Base-by-base conservation (phyloP, 495 filamentous ascomycete genomes). In the Penicillium egyptiacum region DNA sequence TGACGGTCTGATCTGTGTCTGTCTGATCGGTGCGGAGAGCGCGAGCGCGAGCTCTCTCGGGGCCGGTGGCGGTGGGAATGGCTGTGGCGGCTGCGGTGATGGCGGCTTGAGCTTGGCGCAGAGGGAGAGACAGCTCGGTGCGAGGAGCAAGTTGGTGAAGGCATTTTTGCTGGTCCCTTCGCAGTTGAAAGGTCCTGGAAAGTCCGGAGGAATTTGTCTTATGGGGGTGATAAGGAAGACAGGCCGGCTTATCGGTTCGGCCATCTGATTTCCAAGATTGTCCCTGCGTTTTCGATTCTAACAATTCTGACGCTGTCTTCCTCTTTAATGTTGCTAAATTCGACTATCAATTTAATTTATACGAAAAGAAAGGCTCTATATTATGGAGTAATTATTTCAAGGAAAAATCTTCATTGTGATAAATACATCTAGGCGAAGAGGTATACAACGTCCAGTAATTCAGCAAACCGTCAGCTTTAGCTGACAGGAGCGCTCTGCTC, bases 401-500 rank as follows among this genome's bases (percentile, higher is more conserved):
- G 50, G 5, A 49, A 44, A 53, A 59, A 25, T 47, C 46, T 64
- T 60, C 42, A 50, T 63, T 58, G 42, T 59, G 53, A 31, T 65
- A 63, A 62, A 60, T 67, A 69, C 61, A 69, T 58, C 37, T 49
- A 65, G 58, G 45, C 55, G 59, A 65, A 67, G 56, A 64, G 44
- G 48, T 64, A 62, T 69, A 69, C 61, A 69, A 28, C 22, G 14
- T 33, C 33, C 39, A 42, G 33, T 37, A 40, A 43, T 49, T 14
- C 12, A 50, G 30, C 50, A 50, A 45, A 55, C 8, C 17, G 23
- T 55, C 23, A 25, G 19, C 39, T 25, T 58, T 69, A 75, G 52
- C 67, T 75, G 43, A 65, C 47, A 11, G 71, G 67, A 26, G 71
- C 66, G 49, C 58, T 69, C 55, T 71, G 67, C 61, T 74, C 71